These are phyloP conservation scores for Pleurotus salmoneostramineus DNA, from an alignment of 768 basidiomycete species.

Conservation along the genomic window DNA sequence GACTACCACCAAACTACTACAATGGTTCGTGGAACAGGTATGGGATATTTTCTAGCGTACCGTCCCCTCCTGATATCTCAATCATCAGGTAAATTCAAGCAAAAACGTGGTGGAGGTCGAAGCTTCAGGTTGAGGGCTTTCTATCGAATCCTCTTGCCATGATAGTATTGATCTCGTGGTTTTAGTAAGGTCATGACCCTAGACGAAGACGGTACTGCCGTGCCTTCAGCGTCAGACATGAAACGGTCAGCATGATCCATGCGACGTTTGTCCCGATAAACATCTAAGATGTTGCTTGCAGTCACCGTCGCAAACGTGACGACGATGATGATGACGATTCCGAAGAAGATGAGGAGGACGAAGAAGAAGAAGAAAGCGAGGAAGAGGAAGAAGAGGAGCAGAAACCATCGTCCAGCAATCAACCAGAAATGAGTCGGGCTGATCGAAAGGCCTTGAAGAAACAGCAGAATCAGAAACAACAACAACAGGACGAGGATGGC, in stretches of 20 bases:
- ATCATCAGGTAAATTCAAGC: constrained; percentile 71
- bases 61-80: background rate
- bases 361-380: constrained; percentile 35
- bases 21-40: constrained; percentile 54
- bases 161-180: background rate
- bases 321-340: constrained; percentile 32
- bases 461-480: constrained; percentile 55
- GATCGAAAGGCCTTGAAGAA: constrained; percentile 83
- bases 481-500: constrained; percentile 32
- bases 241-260: constrained; percentile 32
- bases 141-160: background rate
- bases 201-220: constrained; percentile 54
- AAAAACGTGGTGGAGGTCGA: constrained; percentile 84
- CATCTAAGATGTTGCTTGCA: constrained; percentile 11
- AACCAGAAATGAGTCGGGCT: constrained; percentile 61
- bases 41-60: background rate
- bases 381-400: constrained; percentile 41
- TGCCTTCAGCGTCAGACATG: constrained; percentile 39
- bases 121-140: constrained; percentile 59
- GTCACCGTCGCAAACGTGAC: constrained; percentile 20
- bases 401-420: constrained; percentile 25
- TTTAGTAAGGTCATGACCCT: constrained; percentile 56
- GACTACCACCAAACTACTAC: background rate
- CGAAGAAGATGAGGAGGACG: constrained; percentile 37
- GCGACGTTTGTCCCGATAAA: constrained; percentile 5